Evolutionary conservation across 441 rosid species (phyloP), one percentile per base, ranked within the genome.

Genomic region (Kokia cookei): DNA sequence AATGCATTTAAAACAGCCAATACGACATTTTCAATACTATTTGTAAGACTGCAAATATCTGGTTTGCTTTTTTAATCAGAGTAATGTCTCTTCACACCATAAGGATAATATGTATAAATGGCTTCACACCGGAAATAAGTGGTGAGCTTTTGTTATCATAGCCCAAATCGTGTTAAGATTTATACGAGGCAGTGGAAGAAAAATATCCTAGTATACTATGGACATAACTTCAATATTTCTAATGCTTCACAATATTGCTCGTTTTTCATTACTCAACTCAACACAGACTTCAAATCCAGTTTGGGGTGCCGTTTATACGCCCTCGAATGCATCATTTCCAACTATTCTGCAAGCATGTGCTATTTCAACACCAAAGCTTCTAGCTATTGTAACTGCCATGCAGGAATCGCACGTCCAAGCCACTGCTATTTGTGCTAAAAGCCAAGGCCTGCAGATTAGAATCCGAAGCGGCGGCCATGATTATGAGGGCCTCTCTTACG

Each of bases 331-430:
- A 14, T 50, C 54, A 15, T 50, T 50, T 50, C 7, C 7, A 50
- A 14, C 19, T 14, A 7, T 13, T 50, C 54, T 50, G 5, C 54
- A 15, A 13, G 54, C 54, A 15, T 50, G 15, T 15, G 15, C 55
- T 51, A 15, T 48, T 14, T 48, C 53, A 13, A 50, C 54, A 50
- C 3, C 55, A 51, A 69, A 69, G 32, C 62, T 48, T n/a, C 15
- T 32, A 6, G 61, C 47, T 15, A 69, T 69, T 27, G 47, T 69
- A 2, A 17, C 72, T 4, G 27, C 62, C 58, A 17, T 69, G 73
- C 60, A 69, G 5, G 73, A 69, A 53, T 69, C 73, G 14, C 73
- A 69, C 22, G 73, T 69, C 27, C 73, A 69, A 10, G 73, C 51
- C 15, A 55, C 73, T 13, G 35, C 57, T 22, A 6, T 37, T 37